Base-by-base conservation (phyloP, 768 basidiomycete species). In the Naematelia encephala region DNA sequence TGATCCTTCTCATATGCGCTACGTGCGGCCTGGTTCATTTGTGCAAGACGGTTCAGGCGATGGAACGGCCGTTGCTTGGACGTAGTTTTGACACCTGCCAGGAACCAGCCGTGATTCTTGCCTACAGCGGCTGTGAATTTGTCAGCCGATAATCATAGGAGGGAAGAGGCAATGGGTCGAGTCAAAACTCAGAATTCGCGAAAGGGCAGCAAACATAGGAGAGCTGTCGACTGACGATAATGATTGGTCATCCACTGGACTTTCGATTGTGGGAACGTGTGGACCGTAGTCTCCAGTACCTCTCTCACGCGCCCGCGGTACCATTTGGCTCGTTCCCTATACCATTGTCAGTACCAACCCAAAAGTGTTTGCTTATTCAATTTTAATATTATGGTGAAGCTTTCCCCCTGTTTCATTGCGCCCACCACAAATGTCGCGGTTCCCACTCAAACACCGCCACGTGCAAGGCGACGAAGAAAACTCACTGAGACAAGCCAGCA, bases 211-310 rank as follows among this genome's bases (percentile, higher is more conserved):
- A 19, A 12, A 2, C 21, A 26, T 5, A 25, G 1, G 3, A 51
- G 2, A 1, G 2, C 25, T 39, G 34, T 39, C 12, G 10, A 57
- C 64, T 50, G 28, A 66, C 64, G 64, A 45, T 66, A 66, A 48
- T 61, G 58, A 57, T 66, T 61, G 16, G 60, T 57, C 4, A 62
- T 30, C 64, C 64, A 66, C 27, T 59, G 50, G 19, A 66, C 48
- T 25, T 45, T 27, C 5, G 57, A 47, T 14, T 47, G 21, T 12
- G 64, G 64, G 51, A 57, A 66, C 12, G 51, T 46, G 49, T 56
- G 34, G 46, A 19, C 19, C 28, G 58, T 29, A 50, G 28, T 10
- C 56, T 21, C 14, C 43, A 39, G 34, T 16, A 39, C 64, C 28
- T 58, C 47, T 28, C 60, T 47, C 42, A 62, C 59, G 30, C 64